These are phyloP conservation scores for Talaromyces sp. DNA, from an alignment of 2,329 filamentous ascomycete species.

Conservation along the genomic window DNA sequence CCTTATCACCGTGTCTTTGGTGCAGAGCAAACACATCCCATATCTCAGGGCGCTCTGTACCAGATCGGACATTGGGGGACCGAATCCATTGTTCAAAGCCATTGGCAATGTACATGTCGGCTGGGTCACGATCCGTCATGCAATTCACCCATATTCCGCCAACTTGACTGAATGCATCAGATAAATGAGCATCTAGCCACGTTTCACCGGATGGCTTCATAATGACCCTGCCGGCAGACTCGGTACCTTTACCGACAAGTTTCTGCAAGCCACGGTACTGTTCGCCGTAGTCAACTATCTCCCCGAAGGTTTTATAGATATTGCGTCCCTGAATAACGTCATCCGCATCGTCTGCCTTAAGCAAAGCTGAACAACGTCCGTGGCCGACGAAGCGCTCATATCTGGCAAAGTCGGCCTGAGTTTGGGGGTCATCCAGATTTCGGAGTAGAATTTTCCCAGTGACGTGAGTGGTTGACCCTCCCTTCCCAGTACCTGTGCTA, in stretches of 20 bases:
- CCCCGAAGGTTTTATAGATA: slow-evolving; percentile 9
- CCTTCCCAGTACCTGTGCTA: slow-evolving; percentile 9
- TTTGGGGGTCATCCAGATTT: slow-evolving; percentile 15
- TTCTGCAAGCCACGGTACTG: slow-evolving; percentile 15
- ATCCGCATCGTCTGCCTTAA: slow-evolving; percentile 9
- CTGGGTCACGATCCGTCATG: slow-evolving; percentile 18
- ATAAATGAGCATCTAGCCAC: slow-evolving; percentile 19
- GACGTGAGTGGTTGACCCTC: slow-evolving; percentile 19
- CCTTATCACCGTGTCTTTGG: slow-evolving; percentile 15
- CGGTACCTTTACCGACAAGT: slow-evolving; percentile 16
- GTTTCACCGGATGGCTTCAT: slow-evolving; percentile 8
- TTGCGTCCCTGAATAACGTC: slow-evolving; percentile 17
- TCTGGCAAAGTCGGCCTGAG: slow-evolving; percentile 22
- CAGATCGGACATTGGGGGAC: slow-evolving; percentile 3
- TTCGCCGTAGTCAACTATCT: slow-evolving; percentile 13
- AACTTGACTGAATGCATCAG: slow-evolving; percentile 28
- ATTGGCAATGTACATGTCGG: slow-evolving; percentile 26
- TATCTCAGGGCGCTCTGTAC: not conserved
- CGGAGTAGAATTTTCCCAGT: slow-evolving; percentile 23
- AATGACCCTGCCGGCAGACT: slow-evolving; percentile 18
- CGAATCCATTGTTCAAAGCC: slow-evolving; percentile 20
- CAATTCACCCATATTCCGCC: slow-evolving; percentile 28
- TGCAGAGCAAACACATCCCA: slow-evolving; percentile 23
- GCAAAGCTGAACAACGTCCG: slow-evolving; percentile 19
- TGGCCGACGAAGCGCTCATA: slow-evolving; percentile 31